phyloP scores from a whole-genome alignment of 176 grass and related monocot genomes.

The Oryza officinalis region DNA sequence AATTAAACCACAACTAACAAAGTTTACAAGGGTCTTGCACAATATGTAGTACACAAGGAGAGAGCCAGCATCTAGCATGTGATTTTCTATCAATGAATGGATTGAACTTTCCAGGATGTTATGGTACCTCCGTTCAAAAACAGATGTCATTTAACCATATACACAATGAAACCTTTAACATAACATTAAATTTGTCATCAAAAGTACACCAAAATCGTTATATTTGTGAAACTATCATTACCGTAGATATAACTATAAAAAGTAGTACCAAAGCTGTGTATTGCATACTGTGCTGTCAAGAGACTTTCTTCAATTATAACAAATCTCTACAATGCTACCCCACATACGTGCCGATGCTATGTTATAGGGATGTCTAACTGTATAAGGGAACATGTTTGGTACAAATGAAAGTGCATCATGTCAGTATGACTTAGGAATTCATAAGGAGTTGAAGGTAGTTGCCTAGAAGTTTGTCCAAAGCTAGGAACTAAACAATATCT shows the following conservation, averaged over 20 bases:
- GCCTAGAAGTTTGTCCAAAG: not conserved
- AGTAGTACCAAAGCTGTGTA: not conserved
- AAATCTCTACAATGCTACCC: not conserved
- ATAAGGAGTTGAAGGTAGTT: not conserved
- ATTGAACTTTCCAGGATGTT: not conserved
- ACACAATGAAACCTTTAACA: too few species aligned
- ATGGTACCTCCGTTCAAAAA: not conserved
- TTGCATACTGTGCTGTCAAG: not conserved
- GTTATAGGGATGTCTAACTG: not conserved
- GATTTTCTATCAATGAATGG: not conserved
- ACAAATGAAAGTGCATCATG: not conserved
- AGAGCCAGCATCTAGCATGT: not conserved
- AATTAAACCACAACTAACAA: not conserved
- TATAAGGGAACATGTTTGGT: not conserved
- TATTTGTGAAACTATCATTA: not conserved
- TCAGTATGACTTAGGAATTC: not conserved
- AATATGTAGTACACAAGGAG: not conserved
- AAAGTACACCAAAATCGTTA: not conserved
- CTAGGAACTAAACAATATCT: not conserved
- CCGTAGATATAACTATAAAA: not conserved
- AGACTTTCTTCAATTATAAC: not conserved
- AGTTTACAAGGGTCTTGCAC: not conserved
- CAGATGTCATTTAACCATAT: too few species aligned
- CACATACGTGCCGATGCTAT: not conserved
- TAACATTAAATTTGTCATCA: too few species aligned